Evolutionary conservation across 129 eudicot species (phyloP).

Genomic region (Saussurea involucrata): DNA sequence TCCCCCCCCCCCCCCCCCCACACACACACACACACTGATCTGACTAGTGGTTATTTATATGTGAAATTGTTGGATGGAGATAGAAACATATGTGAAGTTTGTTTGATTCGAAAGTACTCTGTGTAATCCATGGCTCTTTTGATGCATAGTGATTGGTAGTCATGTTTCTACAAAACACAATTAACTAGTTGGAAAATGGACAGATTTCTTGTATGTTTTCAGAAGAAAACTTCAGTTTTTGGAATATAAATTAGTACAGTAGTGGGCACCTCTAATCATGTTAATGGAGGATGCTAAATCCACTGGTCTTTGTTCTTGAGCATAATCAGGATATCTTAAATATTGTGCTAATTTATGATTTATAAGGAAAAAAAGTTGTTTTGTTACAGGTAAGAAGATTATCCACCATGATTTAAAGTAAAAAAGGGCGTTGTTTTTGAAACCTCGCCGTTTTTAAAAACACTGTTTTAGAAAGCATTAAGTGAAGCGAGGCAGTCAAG

Average conservation of each 20-base stretch:
- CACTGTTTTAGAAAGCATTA: background rate
- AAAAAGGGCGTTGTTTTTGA: background rate
- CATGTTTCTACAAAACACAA: background rate
- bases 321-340: background rate
- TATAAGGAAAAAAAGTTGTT: background rate
- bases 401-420: background rate
- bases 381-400: background rate
- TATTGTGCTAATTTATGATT: background rate
- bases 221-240: background rate
- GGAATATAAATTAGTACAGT: background rate
- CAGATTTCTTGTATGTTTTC: background rate
- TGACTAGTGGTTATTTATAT: background rate
- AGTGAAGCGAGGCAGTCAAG: background rate
- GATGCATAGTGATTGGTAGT: background rate
- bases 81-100: background rate
- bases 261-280: background rate
- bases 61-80: conserved; percentile 10
- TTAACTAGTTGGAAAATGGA: background rate
- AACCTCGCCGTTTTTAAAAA: background rate
- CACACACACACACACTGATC: background rate
- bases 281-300: conserved; percentile 5
- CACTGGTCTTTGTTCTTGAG: background rate
- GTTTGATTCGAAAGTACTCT: background rate
- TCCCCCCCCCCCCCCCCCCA: too few relatives aligned
- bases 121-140: background rate